Base-by-base conservation (phyloP, 768 basidiomycete genomes). In the Paxillus rubicundulus region DNA sequence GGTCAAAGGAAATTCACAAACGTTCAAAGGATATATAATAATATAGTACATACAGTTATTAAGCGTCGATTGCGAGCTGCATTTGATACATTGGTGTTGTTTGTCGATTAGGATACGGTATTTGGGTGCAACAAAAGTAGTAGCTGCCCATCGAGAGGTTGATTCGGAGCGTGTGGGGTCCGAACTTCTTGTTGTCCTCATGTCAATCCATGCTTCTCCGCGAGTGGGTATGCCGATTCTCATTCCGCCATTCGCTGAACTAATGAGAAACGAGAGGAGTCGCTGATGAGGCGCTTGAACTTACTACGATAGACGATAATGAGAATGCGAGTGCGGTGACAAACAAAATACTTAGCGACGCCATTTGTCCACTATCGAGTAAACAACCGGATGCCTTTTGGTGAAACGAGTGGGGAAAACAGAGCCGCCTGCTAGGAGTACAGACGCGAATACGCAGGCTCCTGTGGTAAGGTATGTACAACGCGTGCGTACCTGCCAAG, bases 11-110 rank as follows among this genome's bases (percentile, higher is more conserved):
- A 52, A 42, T 54, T 18, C 53, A 54, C 50, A 51, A 54, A 20
- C 53, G 51, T 32, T 43, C 53, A 14, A 54, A 54, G 50, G 52
- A 54, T 41, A 40, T n/a, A n/a, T n/a, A n/a, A n/a, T n/a, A n/a
- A n/a, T n/a, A n/a, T n/a, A n/a, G n/a, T n/a, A n/a, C n/a, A n/a
- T n/a, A n/a, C n/a, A n/a, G n/a, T n/a, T n/a, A n/a, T n/a, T n/a
- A n/a, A n/a, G n/a, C n/a, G n/a, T n/a, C 50, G 17, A 41, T 34
- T 17, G 43, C 51, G 33, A 50, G 52, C 14, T 52, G 53, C 38
- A 34, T 54, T 32, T 18, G 10, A 40, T 30, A 24, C 24, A 6
- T 21, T 9, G 9, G 13, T 9, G 28, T 32, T 32, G 9, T 7
- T 9, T 9, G 30, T 9, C 2, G 30, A 9, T 32, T 9, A 5